Conservation (phyloP, 148 eudicot genomes). For the Persicaria maculosa region DNA sequence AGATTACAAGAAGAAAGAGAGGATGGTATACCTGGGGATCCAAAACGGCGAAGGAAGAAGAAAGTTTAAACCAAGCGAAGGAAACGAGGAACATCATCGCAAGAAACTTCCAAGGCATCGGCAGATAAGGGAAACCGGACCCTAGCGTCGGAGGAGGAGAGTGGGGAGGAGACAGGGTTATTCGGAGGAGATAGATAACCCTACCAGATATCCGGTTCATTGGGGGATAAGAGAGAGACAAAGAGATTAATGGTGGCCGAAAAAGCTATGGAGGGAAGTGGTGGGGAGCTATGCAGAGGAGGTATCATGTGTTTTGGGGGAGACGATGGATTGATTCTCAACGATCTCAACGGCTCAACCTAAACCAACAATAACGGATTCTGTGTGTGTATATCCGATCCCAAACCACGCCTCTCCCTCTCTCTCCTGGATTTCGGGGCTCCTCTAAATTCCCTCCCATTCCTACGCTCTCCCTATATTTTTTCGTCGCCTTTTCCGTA, state of each 20-base stretch:
- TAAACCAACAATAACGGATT: no score
- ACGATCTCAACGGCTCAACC: no score
- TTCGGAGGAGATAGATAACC: not conserved
- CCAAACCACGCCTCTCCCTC: no score
- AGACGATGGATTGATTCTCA: no score
- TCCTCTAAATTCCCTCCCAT: no score
- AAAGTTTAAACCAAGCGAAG: conserved; percentile 7
- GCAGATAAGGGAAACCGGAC: not conserved
- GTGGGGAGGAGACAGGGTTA: not conserved
- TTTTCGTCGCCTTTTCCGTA: no score
- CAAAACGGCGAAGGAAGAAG: conserved; percentile 9
- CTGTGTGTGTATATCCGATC: no score
- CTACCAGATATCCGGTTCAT: not conserved
- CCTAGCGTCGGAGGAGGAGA: not conserved
- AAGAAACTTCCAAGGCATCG: not conserved
- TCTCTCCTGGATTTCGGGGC: no score
- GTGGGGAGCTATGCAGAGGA: no score
- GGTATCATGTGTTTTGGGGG: no score
- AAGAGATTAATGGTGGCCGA: not conserved
- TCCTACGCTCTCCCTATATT: no score
- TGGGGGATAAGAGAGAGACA: not conserved
- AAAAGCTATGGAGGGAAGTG: not conserved
- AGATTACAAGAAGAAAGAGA: not conserved
- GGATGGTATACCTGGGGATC: not conserved
- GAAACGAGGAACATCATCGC: not conserved